Evolutionary conservation across 2,329 filamentous ascomycete genomes (phyloP).

Genomic region (Botrytis pseudocinerea): DNA sequence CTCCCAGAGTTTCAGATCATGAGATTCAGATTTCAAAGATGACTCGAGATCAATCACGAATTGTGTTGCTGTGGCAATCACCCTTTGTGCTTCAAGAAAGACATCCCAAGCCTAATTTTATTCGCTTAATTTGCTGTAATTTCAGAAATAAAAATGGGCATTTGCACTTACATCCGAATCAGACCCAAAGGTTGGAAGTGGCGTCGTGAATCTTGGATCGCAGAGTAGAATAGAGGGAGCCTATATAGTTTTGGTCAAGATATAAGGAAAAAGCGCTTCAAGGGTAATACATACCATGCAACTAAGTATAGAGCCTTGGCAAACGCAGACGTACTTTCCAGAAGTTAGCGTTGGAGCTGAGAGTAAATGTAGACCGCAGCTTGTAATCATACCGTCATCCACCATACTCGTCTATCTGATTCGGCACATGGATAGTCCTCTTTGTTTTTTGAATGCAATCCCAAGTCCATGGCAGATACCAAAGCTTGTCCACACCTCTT

Average conservation of each 20-base stretch:
- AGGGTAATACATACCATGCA: conserved; percentile 44
- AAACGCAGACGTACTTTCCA: conserved; percentile 49
- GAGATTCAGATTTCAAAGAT: conserved; percentile 42
- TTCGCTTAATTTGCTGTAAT: not conserved
- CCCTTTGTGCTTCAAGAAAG: conserved; percentile 51
- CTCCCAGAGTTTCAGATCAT: conserved; percentile 45
- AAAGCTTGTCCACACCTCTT: conserved; percentile 51
- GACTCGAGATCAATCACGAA: conserved; percentile 52
- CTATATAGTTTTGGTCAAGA: conserved; percentile 37
- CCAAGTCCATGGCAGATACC: conserved; percentile 48
- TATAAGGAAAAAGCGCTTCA: not conserved
- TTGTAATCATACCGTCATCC: conserved; percentile 50
- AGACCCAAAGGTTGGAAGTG: conserved; percentile 45
- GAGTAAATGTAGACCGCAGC: not conserved
- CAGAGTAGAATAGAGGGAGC: conserved; percentile 48
- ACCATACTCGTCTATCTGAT: conserved; percentile 51
- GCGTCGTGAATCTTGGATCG: conserved; percentile 48
- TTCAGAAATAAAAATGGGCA: not conserved
- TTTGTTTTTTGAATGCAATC: conserved; percentile 45
- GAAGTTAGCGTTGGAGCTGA: conserved; percentile 7
- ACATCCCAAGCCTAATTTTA: conserved; percentile 42
- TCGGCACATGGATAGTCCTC: conserved; percentile 47
- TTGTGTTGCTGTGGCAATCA: conserved; percentile 49
- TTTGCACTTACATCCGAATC: conserved; percentile 44
- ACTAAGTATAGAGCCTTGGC: conserved; percentile 53